Evolutionary conservation across 2,329 filamentous ascomycete genomes (phyloP), one percentile per base, ranked within the genome.

Genomic region (Diaporthe sp.): DNA sequence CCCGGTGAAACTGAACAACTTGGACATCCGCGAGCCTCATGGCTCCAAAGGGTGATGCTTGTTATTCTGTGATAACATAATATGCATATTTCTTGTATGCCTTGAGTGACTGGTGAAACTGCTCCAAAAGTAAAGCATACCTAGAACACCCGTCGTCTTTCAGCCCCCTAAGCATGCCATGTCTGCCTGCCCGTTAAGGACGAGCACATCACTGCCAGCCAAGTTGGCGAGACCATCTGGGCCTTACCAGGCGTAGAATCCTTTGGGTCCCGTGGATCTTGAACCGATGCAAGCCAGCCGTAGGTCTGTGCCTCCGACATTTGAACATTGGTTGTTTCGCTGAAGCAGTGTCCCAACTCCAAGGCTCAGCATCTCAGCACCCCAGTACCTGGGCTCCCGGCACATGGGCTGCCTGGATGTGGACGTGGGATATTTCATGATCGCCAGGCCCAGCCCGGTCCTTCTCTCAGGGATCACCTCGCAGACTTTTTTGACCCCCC

Each of bases 271-370:
- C 30, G 13, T 22, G 42, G 27, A 10, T 35, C 30, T 66, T 66
- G 61, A 50, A 66, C 61, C 61, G 42, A 66, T 30, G 61, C 19
- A 66, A 66, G 61, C 61, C 58, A 61, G 58, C 59, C 59, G 19
- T 17, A 25, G 30, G 42, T 50, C 61, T 50, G 27, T 50, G 42
- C 42, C 10, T 35, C 9, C 25, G 61, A 5, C 22, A 50, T 9
- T 19, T 50, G 19, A 25, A 3, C 8, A 25, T 50, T 27, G 61
- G 12, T 25, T 65, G 3, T 66, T 50, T 37, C 44, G 61, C 61
- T 42, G 44, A 66, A 66, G 61, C 42, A 50, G 61, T 66, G 61
- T 37, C 61, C 61, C 42, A 65, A 51, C 19, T 30, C 39, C 37
- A 42, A 61, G 8, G 10, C 15, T 17, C 27, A 47, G 6, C 39